Evolutionary conservation across 352 stramenopile genomes (phyloP).

Genomic region (Pythium insidiosum): DNA sequence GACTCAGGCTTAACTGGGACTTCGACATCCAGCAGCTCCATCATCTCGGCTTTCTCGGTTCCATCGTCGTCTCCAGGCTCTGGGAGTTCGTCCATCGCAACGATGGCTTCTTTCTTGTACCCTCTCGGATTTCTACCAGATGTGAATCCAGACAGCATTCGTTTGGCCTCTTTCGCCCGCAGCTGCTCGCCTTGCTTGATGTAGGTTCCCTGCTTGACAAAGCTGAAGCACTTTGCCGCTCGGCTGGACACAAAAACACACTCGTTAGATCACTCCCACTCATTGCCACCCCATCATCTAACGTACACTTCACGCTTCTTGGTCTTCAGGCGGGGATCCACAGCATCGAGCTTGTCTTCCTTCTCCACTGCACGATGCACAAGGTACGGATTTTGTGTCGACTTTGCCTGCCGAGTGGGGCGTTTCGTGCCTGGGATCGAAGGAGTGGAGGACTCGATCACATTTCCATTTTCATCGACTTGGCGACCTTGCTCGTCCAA

Average conservation of each 20-base stretch:
- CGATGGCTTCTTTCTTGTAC: constrained; percentile 79
- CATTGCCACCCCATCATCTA: background rate
- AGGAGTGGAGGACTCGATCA: constrained; percentile 19
- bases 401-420: constrained; percentile 4
- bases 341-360: constrained; percentile 51
- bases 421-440: constrained; percentile 53
- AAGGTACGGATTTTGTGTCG: constrained; percentile 69
- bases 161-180: constrained; percentile 75
- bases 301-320: constrained; percentile 79
- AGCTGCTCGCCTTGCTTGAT: constrained; percentile 79
- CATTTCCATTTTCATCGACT: constrained; percentile 63
- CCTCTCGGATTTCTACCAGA: constrained; percentile 73
- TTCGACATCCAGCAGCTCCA: constrained; percentile 56
- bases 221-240: constrained; percentile 73
- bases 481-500: constrained; percentile 75
- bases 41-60: constrained; percentile 3
- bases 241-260: constrained; percentile 30
- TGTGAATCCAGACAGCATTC: constrained; percentile 85
- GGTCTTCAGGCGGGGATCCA: constrained; percentile 71
- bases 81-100: constrained; percentile 41
- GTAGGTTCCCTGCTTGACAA: constrained; percentile 80
- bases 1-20: constrained; percentile 44
- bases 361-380: constrained; percentile 68
- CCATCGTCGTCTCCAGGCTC: constrained; percentile 7
- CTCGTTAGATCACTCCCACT: background rate